Evolutionary conservation across 345 rosid genomes (phyloP).

Genomic region (Draba incana): DNA sequence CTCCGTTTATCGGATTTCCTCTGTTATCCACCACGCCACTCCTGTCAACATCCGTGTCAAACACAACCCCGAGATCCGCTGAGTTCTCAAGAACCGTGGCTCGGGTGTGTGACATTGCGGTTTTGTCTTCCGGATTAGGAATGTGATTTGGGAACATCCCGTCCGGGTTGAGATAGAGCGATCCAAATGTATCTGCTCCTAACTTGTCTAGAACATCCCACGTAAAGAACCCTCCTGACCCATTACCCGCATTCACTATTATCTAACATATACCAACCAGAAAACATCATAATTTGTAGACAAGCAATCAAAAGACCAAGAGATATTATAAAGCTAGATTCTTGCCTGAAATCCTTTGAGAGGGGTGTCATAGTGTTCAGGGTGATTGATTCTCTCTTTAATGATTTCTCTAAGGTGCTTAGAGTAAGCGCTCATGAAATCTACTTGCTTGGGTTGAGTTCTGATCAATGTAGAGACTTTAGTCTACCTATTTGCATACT

Average conservation of each 20-base stretch:
- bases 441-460: conserved; percentile 51
- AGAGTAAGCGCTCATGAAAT: conserved; percentile 83
- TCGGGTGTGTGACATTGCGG: conserved; percentile 83
- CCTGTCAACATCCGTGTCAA: conserved; percentile 93
- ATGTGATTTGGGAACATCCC: conserved; percentile 97
- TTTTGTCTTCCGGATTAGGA: conserved; percentile 88
- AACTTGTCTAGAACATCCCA: conserved; percentile 88
- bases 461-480: conserved; percentile 66
- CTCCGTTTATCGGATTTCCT: conserved; percentile 89
- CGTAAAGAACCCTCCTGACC: conserved; percentile 95
- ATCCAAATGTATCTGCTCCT: conserved; percentile 90
- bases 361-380: conserved; percentile 76
- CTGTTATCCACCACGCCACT: conserved; percentile 81
- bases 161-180: conserved; percentile 79
- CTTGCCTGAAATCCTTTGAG: conserved; percentile 80
- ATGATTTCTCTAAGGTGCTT: conserved; percentile 68
- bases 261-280: conserved; percentile 50
- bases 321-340: not conserved
- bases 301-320: not conserved
- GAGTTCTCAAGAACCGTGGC: conserved; percentile 70
- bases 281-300: not conserved
- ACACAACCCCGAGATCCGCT: conserved; percentile 92
- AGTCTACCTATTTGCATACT: conserved; percentile 64
- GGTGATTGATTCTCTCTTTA: conserved; percentile 80
- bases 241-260: conserved; percentile 89